Evolutionary conservation across 2,329 filamentous ascomycete genomes (phyloP).

Genomic region (Colletotrichum coccodes): DNA sequence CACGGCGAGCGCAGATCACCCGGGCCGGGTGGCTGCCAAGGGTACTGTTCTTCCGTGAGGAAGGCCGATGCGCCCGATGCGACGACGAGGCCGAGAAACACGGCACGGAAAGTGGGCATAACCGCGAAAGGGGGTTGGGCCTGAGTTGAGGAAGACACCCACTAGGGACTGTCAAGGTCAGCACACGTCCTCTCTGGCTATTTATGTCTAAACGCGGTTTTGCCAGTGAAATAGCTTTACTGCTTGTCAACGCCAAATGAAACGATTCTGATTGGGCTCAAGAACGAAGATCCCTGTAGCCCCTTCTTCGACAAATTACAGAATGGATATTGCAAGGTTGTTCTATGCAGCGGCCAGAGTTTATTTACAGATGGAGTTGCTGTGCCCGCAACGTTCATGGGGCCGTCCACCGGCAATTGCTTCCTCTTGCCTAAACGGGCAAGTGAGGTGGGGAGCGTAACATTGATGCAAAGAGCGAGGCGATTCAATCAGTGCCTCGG

Average conservation of each 20-base stretch:
- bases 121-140: neutral
- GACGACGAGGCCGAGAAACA: neutral
- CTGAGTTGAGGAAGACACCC: neutral
- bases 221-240: neutral
- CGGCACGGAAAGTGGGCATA: neutral
- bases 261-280: neutral
- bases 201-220: neutral
- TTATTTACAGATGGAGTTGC: neutral
- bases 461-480: neutral
- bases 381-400: neutral
- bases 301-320: neutral
- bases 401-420: neutral
- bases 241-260: neutral
- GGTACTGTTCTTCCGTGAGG: conserved; percentile 7
- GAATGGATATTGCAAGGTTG: neutral
- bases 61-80: neutral
- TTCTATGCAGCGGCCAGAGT: neutral
- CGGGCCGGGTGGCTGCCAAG: neutral
- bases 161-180: neutral
- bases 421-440: neutral
- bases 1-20: conserved; percentile 33
- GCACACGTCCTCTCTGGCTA: no score
- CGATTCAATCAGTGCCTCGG: neutral
- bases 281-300: neutral
- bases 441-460: neutral